Evolutionary conservation across 2,329 filamentous ascomycete genomes (phyloP), one percentile per base, ranked within the genome.

Genomic region (Stagonosporopsis chrysanthemi): DNA sequence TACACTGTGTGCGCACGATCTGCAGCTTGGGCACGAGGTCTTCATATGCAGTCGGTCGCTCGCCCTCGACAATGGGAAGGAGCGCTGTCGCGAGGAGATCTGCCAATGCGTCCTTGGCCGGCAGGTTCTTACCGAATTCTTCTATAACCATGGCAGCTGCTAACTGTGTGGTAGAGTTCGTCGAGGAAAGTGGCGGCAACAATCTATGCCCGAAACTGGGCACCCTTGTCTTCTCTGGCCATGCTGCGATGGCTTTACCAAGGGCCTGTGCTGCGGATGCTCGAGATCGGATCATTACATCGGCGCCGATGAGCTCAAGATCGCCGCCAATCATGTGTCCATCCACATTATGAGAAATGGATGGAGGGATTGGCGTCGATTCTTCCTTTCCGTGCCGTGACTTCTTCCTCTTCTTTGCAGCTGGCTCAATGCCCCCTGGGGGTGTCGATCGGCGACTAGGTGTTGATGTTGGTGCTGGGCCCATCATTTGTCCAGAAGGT

Each of bases 301-400:
- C 95, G 68, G 90, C 86, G 29, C 95, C 93, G 24, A 99, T 93
- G 39, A 99, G 83, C 71, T 99, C 96, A 43, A 98, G 89, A 69
- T 99, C 96, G 48, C 96, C 95, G 73, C 94, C 91, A 81, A 99
- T 92, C 89, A 99, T 97, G 66, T 96, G 93, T 9, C 93, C 95
- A 74, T 99, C 95, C 17, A 99, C 92, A 75, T 99, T 97, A 76
- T 99, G 95, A 7, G 70, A 70, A 7, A 60, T 59, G 1, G 90
- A 86, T n/a, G 90, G 84, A 4, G 84, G 78, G 1, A 85, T 79
- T 1, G 84, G 80, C 8, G 84, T 78, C 26, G 65, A 58, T 44
- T 77, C 75, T 22, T 93, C 89, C 52, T 95, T 91, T 19, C 85
- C 79, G 54, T 83, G 83, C 80, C 96, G 96, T 0, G 90, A 90